Evolutionary conservation across 176 grass and related monocot genomes (phyloP), one percentile per base, ranked within the genome.

Genomic region (Oryza meridionalis): DNA sequence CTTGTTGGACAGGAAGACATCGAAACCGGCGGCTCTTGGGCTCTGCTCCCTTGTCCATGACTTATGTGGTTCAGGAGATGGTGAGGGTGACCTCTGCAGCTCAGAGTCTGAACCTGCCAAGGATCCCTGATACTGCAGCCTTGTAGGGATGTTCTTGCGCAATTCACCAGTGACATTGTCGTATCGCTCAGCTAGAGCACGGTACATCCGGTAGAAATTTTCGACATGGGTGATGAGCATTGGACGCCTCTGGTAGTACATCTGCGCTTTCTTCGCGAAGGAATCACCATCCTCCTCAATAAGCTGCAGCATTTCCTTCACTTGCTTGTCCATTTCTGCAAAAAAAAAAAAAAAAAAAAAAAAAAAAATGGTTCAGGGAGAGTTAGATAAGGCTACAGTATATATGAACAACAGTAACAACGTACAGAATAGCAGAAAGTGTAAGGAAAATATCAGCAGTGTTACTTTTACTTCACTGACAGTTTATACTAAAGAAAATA

Each of bases 271-370:
- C 85, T 90, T 92, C 9, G 90, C 90, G 21, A 92, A 94, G 1
- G 90, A 94, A 40, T 92, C 92, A 0, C 90, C 92, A 4, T 94
- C 90, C 38, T 92, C 89, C 81, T 92, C 89, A 1, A 92, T 92
- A 21, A 94, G 82, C 77, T 92, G 90, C 53, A 94, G 87, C 90
- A 90, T 94, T 70, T 94, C 90, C 47, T 94, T 92, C 70, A 94
- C 90, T 81, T 84, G 75, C 53, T 83, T 89, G 50, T 94, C 92
- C 90, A 94, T 94, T 64, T 92, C 92, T 94, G 70, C 55, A 37
- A 37, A 37, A 37, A 37, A 1, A 37, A 37, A 35, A 35, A 35
- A 35, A 35, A 31, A 31, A 27, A 35, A 37, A 1, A 37, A 37
- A 35, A 35, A 35, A 35, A 35, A 31, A 31, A 27, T 6, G 27